These are phyloP conservation scores for Mycosphaerella arachidis DNA, from an alignment of 2,329 filamentous ascomycete species.

Conservation along the genomic window DNA sequence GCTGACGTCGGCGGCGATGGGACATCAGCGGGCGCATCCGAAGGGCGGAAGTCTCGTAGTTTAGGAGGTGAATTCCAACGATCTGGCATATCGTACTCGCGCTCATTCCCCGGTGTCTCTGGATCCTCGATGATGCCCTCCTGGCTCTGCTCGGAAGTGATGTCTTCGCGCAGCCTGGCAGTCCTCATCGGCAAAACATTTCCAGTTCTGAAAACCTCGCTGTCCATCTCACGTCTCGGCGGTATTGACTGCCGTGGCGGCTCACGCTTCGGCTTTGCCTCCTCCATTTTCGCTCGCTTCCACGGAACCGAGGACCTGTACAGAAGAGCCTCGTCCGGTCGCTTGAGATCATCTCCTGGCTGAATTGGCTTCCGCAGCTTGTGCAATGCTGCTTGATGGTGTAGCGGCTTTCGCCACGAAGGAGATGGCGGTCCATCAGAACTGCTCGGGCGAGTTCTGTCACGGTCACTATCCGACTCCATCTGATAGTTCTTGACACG, in stretches of 20 bases:
- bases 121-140: neutral
- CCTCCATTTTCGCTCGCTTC: conserved; percentile 8
- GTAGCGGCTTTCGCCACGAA: conserved; percentile 6
- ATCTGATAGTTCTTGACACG: conserved; percentile 19
- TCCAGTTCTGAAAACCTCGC: conserved; percentile 18
- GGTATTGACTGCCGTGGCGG: conserved; percentile 5
- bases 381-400: conserved; percentile 14
- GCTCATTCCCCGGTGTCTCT: neutral
- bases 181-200: conserved; percentile 4
- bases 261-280: conserved; percentile 3
- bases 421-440: conserved; percentile 12
- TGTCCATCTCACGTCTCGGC: conserved; percentile 18
- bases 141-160: neutral
- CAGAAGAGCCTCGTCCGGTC: conserved; percentile 15
- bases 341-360: conserved; percentile 21
- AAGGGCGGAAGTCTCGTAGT: conserved; percentile 11
- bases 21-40: conserved; percentile 1
- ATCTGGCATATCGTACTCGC: neutral
- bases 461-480: conserved; percentile 21
- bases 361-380: conserved; percentile 19
- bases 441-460: conserved; percentile 7
- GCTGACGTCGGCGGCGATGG: conserved; percentile 13
- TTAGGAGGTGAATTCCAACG: neutral
- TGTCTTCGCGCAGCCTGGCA: neutral
- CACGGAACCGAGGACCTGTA: conserved; percentile 11